These are phyloP conservation scores for Erodium texanum DNA, from an alignment of 441 rosid genomes.

Conservation along the genomic window DNA sequence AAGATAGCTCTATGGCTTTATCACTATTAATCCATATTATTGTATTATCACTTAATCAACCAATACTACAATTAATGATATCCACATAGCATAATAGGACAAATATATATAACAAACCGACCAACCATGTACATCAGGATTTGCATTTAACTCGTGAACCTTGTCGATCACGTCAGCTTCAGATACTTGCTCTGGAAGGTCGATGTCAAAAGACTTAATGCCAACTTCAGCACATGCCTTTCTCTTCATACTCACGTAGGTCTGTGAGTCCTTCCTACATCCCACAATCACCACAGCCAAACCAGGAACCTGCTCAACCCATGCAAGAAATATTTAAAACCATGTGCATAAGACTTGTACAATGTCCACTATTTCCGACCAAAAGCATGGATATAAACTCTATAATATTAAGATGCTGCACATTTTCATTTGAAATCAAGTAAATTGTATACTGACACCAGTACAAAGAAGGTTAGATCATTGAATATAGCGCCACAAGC, in stretches of 20 bases:
- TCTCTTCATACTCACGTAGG: slow-evolving; percentile 83
- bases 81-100: background rate
- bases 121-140: slow-evolving; percentile 72
- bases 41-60: background rate
- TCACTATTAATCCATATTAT: background rate
- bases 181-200: slow-evolving; percentile 66
- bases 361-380: background rate
- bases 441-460: background rate
- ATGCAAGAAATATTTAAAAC: background rate
- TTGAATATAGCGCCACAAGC: too few species aligned
- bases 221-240: slow-evolving; percentile 92
- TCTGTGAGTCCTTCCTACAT: slow-evolving; percentile 65
- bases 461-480: background rate
- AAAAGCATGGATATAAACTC: background rate
- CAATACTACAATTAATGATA: background rate
- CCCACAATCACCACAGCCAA: slow-evolving; percentile 85
- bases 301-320: slow-evolving; percentile 59
- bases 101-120: slow-evolving; percentile 3
- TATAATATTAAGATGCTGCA: background rate
- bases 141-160: slow-evolving; percentile 69
- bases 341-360: background rate
- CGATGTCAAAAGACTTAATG: slow-evolving; percentile 59
- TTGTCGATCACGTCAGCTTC: slow-evolving; percentile 62
- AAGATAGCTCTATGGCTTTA: background rate
- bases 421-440: too few species aligned